Conservation (phyloP, 2,329 filamentous ascomycete species). For the Colletotrichum higginsianum region DNA sequence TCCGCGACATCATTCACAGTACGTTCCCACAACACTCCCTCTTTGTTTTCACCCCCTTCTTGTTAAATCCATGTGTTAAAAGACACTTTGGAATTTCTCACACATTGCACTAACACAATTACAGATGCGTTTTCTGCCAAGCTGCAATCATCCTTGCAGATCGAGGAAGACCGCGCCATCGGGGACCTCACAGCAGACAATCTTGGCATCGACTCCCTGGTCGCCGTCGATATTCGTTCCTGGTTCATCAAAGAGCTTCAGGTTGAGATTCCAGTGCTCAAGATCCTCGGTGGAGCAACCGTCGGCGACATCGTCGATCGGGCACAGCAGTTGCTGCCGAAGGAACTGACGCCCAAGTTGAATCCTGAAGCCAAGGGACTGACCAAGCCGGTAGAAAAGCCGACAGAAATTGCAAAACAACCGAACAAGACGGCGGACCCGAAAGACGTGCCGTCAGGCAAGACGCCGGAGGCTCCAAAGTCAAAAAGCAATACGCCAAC, state of each 20-base stretch:
- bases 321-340: neutral
- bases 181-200: slow-evolving; percentile 9
- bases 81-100: too few species aligned
- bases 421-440: too few species aligned
- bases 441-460: neutral
- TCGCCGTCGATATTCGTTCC: slow-evolving; percentile 54
- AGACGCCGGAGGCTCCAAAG: neutral
- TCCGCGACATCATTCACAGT: too few species aligned
- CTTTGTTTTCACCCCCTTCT: too few species aligned
- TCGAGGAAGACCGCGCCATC: neutral
- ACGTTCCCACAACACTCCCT: too few species aligned
- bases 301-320: slow-evolving; percentile 27
- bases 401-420: accelerated
- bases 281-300: slow-evolving; percentile 55
- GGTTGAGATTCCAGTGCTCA: slow-evolving; percentile 61
- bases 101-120: too few species aligned
- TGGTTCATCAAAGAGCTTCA: slow-evolving; percentile 63
- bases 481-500: too few species aligned
- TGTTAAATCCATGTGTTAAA: too few species aligned
- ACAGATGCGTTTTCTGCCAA: neutral
- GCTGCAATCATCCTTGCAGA: neutral
- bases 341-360: neutral
- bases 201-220: slow-evolving; percentile 48
- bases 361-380: neutral
- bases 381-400: too few species aligned